Evolutionary conservation across 768 basidiomycete species (phyloP), one percentile per base, ranked within the genome.

Genomic region (Lepiota brunneoincarnata): DNA sequence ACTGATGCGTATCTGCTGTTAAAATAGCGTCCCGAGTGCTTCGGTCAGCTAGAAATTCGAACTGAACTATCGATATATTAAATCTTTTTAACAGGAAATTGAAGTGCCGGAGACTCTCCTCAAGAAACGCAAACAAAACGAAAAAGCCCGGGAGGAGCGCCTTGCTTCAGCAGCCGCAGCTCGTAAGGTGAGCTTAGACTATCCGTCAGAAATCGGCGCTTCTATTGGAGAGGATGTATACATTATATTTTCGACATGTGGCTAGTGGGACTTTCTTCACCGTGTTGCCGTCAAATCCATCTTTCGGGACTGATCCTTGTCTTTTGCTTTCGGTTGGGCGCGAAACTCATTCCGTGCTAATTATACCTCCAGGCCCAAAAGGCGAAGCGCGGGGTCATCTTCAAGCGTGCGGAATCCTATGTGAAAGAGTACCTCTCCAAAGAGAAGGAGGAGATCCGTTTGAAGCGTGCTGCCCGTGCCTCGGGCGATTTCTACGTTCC

Each of bases 61-160:
- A 40, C 56, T 57, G 37, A 51, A 45, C 40, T 41, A 44, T 56
- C 39, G 47, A 38, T 43, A 61, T 61, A 62, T 64, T 70, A 47
- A 68, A 51, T 37, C 44, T 36, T 39, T 48, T 48, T 60, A 57
- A 58, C 64, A 93, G 91, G 84, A 86, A 68, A 86, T 97, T 72
- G 90, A 95, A 84, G 95, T 96, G 77, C 95, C 95, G 72, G 95
- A 97, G 87, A 98, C 95, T 69, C 87, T 98, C 80, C 92, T 98
- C 80, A 98, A 97, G 85, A 98, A 96, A 81, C 87, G 95, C 78
- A 94, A 95, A 79, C 90, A 93, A 78, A 95, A 87, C 68, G 93
- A 96, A 81, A 95, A 95, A 81, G 89, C 88, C 59, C 82, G 93
- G 67, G 93, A 95, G 79, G 93, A 96, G 69, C 92, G 91, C 65